Evolutionary conservation across 768 basidiomycete species (phyloP).

Genomic region (Podaxis carcinomalis): DNA sequence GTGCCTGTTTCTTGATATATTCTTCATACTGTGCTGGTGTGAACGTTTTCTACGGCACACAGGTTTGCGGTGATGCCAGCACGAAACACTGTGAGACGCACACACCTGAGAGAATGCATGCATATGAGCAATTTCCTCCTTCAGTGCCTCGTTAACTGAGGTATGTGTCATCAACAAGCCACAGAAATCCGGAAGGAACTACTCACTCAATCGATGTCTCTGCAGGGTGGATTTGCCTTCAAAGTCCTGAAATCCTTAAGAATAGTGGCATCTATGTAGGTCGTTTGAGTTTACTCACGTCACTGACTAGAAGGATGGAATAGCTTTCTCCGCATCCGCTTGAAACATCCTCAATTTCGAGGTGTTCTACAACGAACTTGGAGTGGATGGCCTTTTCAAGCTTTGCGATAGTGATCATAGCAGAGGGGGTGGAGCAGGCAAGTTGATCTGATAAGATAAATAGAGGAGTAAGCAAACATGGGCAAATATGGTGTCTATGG

Average conservation of each 20-base stretch:
- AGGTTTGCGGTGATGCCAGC: neutral
- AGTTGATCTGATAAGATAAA: slow-evolving; percentile 22
- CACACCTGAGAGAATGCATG: slow-evolving; percentile 87
- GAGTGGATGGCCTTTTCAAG: slow-evolving; percentile 61
- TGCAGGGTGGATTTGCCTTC: slow-evolving; percentile 80
- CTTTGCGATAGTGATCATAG: slow-evolving; percentile 54
- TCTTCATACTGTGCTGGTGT: slow-evolving; percentile 23
- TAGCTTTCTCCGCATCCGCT: slow-evolving; percentile 82
- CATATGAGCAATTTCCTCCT: slow-evolving; percentile 71
- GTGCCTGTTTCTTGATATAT: slow-evolving; percentile 5
- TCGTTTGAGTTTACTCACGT: slow-evolving; percentile 36
- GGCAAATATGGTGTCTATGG: neutral
- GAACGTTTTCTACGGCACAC: slow-evolving; percentile 14
- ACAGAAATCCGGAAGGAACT: neutral
- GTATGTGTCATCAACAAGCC: neutral
- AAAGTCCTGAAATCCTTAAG: slow-evolving; percentile 46
- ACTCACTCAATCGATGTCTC: slow-evolving; percentile 65
- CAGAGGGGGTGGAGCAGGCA: neutral
- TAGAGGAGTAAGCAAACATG: neutral
- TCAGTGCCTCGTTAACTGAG: slow-evolving; percentile 74
- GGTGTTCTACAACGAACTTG: slow-evolving; percentile 59
- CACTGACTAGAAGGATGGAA: slow-evolving; percentile 70
- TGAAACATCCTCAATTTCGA: slow-evolving; percentile 74
- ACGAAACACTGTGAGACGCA: neutral
- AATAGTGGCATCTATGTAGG: neutral